Evolutionary conservation across 192 early-diverging fungal genomes (phyloP), one percentile per base, ranked within the genome.

Genomic region (Linnemannia schmuckeri): DNA sequence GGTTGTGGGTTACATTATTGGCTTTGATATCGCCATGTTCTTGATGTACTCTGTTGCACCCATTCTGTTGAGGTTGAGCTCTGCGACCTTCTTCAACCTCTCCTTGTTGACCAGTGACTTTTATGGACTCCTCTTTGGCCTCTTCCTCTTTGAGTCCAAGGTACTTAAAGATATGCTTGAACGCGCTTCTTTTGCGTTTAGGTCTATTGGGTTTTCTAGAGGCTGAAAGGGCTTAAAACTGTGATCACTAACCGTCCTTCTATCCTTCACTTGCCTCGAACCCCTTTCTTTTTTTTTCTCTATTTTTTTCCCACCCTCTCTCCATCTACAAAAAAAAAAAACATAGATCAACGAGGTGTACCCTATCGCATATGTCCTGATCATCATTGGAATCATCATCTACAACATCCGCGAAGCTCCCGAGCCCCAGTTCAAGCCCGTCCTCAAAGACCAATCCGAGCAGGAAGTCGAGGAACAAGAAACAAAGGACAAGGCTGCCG

Each of bases 81-180:
- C 93, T 46, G 95, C 96, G 1, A 91, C 94, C 35, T 92, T 96
- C 74, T 96, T 95, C 88, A 96, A 96, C 78, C 77, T 96, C 75
- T 94, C 93, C 38, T 88, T 96, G 18, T 87, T 96, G 78, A 95
- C 96, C 10, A 94, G 93, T 78, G 95, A 96, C 85, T 96, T 96
- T 76, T 96, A 96, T 80, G 93, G 94, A 2, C 89, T 96, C 41
- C 89, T 95, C 63, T 96, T 96, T 92, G 93, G 93, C 44, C 84
- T 94, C 61, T 93, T 91, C 84, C 89, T 96, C 77, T 95, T 95
- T 88, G 82, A 92, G 42, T 88, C 93, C 76, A 88, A 54, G 70
- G 93, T 95, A 75, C 90, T n/a, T 52, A 52, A 22, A n/a, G 47
- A 20, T 17, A 37, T 68, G 46, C 13, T 69, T 17, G 27, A 69